Evolutionary conservation across 768 basidiomycete genomes (phyloP), one percentile per base, ranked within the genome.

Genomic region (Fibroporia radiculosa): DNA sequence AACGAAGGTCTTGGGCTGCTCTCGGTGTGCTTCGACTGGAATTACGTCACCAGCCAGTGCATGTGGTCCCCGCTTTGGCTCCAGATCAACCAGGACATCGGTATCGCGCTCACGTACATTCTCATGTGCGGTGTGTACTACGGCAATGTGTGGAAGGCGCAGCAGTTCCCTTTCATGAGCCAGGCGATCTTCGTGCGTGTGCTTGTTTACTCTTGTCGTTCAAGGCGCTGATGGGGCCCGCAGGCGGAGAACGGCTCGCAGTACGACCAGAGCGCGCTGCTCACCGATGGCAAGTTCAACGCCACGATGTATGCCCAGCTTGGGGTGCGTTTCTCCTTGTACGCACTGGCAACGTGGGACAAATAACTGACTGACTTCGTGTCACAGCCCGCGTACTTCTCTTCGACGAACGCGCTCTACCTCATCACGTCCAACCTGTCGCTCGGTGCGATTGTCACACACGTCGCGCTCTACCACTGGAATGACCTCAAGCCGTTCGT

Each of bases 1-100:
- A 61, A 82, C 44, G 78, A 81, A 58, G 79, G 80, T 5, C 68
- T 82, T 29, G 80, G 78, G 8, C 60, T 75, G 40, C 71, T 82
- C 34, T 69, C 79, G 1, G 55, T 80, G 29, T 78, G 68, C 49
- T 61, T 82, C 14, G 80, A 83, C 53, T 82, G 80, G 79, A 75
- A 78, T 52, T 71, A 75, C 47, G 69, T 77, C 47, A 72, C 68
- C 33, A 65, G 69, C 41, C 66, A 67, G 20, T 73, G 71, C 32
- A 56, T 70, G 26, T 62, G 54, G 56, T 52, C 45, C 37, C 61
- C 61, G 16, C 42, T 62, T 39, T 59, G 56, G 57, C 52, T 59
- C 38, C 44, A 47, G 36, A 49, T 56, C 45, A 54, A 54, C 50
- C 50, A 60, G 44, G 52, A 49, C 19, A 52, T 41, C 32, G 48